Conservation (phyloP, 2,329 filamentous ascomycete species). For the Eutypella sp. region DNA sequence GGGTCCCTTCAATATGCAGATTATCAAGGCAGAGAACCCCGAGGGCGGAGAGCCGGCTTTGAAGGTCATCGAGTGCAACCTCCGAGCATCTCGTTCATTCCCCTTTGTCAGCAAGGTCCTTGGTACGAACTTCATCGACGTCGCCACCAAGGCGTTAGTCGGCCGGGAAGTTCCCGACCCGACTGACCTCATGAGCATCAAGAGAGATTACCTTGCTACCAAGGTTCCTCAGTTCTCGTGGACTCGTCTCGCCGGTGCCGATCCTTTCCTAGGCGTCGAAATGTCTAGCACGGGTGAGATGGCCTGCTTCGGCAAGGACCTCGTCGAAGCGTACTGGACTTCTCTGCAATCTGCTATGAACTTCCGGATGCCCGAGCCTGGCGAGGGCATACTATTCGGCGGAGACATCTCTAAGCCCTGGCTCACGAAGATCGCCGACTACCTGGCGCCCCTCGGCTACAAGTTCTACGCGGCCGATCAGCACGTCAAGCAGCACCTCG, state of each 20-base stretch:
- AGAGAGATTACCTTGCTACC: constrained; percentile 89
- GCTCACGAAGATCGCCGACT: constrained; percentile 77
- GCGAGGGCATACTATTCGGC: constrained; percentile 91
- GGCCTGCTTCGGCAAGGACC: constrained; percentile 94
- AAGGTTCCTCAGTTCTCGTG: constrained; percentile 99
- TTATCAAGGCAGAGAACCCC: constrained; percentile 84
- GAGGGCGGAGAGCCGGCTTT: constrained; percentile 70
- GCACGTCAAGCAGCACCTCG: constrained; percentile 77
- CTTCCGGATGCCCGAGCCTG: constrained; percentile 92
- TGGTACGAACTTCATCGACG: constrained; percentile 93
- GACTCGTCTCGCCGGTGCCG: constrained; percentile 94
- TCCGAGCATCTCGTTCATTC: constrained; percentile 95
- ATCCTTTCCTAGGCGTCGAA: constrained; percentile 96
- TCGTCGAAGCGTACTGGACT: constrained; percentile 96
- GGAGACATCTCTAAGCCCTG: constrained; percentile 70
- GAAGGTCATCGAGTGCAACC: constrained; percentile 98
- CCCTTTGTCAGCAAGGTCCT: constrained; percentile 97
- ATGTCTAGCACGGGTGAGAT: constrained; percentile 98
- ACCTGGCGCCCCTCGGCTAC: constrained; percentile 84
- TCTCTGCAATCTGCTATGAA: constrained; percentile 98
- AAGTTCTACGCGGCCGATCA: constrained; percentile 85
- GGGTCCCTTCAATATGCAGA: constrained; percentile 99
- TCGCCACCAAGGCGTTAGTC: constrained; percentile 87
- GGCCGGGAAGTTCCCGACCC: constrained; percentile 80
- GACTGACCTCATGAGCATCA: constrained; percentile 79